Base-by-base conservation (phyloP, 192 early-diverging fungal genomes). In the Linnemannia schmuckeri region DNA sequence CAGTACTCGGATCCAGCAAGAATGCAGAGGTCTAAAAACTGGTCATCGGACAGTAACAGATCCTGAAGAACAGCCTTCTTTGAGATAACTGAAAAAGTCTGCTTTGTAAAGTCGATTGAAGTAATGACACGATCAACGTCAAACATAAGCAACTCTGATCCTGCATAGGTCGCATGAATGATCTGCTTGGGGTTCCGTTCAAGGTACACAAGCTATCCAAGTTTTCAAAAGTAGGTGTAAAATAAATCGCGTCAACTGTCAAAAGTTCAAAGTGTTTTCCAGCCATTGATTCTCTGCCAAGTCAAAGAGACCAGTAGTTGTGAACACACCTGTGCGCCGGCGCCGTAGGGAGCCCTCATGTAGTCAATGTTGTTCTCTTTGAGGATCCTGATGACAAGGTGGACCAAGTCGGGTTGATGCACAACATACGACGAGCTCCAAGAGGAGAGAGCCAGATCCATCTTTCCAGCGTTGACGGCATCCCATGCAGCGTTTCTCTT, bases 1-100 rank as follows among this genome's bases (percentile, higher is more conserved):
- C 91, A 93, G 88, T 94, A 93, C 69, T 97, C 95, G 68, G 92
- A 95, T 46, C 96, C 96, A 10, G 95, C 95, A 75, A 97, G 86
- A 75, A 97, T 94, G 84, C 96, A 97, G 47, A 94, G 89, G 79
- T 97, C 96, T 57, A 96, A 85, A 72, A 97, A 92, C 73, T 95
- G 96, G 17, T 96, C 95, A 40, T 92, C 85, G 4, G 91, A 75
- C 42, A 97, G 79, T 30, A 90, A 87, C 70, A 96, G 83, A 79
- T 93, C 93, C 61, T 77, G 79, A 20, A 95, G 84, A 13, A 95
- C 89, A 24, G 88, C 78, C 68, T 93, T 92, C 79, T 95, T 95
- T 75, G 86, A 91, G 44, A 96, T 82, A 89, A 91, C 92, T 37
- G 88, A 79, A 76, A 95, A 96, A 42, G 92, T 92, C 27, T 90